Conservation (phyloP, 371 early-diverging fungal genomes). For the Circinella minor region DNA sequence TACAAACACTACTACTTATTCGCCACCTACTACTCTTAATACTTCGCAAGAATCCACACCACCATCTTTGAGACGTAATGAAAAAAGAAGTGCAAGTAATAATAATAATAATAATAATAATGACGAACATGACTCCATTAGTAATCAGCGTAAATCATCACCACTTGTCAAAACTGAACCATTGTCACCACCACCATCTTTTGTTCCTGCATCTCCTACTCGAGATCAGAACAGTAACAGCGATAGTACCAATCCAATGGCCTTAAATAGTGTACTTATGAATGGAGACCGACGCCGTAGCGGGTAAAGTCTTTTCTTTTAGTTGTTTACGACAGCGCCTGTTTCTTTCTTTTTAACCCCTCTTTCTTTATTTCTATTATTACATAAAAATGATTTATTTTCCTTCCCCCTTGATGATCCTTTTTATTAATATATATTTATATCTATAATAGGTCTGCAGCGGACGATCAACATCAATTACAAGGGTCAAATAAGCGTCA, state of each 20-base stretch:
- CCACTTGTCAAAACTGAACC: constrained; percentile 40
- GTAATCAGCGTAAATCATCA: constrained; percentile 1
- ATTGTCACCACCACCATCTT: constrained; percentile 38
- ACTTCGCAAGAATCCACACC: background rate
- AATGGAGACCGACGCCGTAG: constrained; percentile 34
- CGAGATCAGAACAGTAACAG: constrained; percentile 14
- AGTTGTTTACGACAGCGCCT: no score
- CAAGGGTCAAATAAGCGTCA: constrained; percentile 13
- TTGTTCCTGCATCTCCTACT: constrained; percentile 17
- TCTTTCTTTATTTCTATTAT: background rate
- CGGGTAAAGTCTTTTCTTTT: constrained; percentile 24
- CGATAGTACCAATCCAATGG: constrained; percentile 34
- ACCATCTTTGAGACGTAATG: background rate
- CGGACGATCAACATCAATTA: constrained; percentile 15
- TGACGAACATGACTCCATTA: background rate
- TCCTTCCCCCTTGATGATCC: no score
- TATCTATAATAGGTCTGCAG: constrained; percentile 16
- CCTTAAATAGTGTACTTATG: constrained; percentile 31
- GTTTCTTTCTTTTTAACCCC: background rate
- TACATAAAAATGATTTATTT: background rate
- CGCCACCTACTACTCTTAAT: background rate
- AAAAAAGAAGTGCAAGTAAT: background rate
- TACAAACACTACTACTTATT: background rate
- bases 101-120: background rate
- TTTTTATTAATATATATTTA: background rate